A percentile compares a stretch with the other conserved stretches of the same genome.
phyloP scores from a whole-genome alignment of 441 rosid species.

The Melianthus villosus region DNA sequence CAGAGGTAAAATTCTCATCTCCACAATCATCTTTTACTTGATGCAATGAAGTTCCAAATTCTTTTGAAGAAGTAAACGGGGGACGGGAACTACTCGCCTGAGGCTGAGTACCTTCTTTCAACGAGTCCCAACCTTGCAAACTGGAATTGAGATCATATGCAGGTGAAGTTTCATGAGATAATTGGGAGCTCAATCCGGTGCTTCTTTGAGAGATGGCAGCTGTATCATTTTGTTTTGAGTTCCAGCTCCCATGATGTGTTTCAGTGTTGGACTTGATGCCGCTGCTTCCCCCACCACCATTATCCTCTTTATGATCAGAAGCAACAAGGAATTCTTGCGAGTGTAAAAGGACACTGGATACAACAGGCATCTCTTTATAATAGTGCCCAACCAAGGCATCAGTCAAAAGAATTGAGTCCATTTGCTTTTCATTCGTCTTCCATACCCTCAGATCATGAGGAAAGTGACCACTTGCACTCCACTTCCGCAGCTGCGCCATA shows the following conservation, averaged over 20 bases:
- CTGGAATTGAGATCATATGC: slow-evolving; percentile 19
- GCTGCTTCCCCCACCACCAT: slow-evolving; percentile 15
- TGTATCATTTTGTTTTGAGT: slow-evolving; percentile 23
- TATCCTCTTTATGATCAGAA: slow-evolving; percentile 17
- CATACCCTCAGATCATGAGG: slow-evolving; percentile 65
- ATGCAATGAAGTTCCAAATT: slow-evolving; percentile 16
- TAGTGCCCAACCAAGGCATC: slow-evolving; percentile 44
- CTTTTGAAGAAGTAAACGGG: slow-evolving; percentile 25
- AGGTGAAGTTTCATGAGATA: slow-evolving; percentile 22
- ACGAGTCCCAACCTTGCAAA: slow-evolving; percentile 18
- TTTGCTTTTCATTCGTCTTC: slow-evolving; percentile 47
- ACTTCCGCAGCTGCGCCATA: slow-evolving; percentile 50
- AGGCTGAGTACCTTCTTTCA: slow-evolving; percentile 22
- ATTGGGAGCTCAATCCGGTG: slow-evolving; percentile 14
- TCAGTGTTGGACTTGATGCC: slow-evolving; percentile 17
- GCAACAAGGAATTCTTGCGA: slow-evolving; percentile 17
- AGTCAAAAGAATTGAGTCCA: slow-evolving; percentile 54
- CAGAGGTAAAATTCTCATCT: slow-evolving; percentile 23
- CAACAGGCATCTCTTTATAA: slow-evolving; percentile 16
- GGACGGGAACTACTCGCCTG: slow-evolving; percentile 26
- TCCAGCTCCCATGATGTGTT: slow-evolving; percentile 26
- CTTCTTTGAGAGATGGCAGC: slow-evolving; percentile 20
- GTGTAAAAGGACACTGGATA: slow-evolving; percentile 11
- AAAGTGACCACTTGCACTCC: slow-evolving; percentile 60
- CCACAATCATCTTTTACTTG: slow-evolving; percentile 12